Evolutionary conservation across 2,329 filamentous ascomycete species (phyloP), one percentile per base, ranked within the genome.

Genomic region (Zymoseptoria ardabiliae): DNA sequence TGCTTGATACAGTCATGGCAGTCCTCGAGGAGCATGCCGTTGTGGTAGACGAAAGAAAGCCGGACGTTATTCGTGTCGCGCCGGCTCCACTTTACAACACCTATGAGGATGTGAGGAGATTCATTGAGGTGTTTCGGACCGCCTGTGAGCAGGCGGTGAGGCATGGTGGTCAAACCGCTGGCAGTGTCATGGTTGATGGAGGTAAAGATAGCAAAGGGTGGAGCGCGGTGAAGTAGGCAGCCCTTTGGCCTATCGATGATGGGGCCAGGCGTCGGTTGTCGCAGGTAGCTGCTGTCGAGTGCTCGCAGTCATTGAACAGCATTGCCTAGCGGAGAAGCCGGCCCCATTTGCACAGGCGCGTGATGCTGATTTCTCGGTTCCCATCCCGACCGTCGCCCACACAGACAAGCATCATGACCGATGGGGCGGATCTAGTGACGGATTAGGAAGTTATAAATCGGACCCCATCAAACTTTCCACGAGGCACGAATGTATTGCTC

Each of bases 31-130:
- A 83, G 11, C 81, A 83, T 1, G 89, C 87, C 1, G 85, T 94
- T 2, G 82, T 95, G 0, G 85, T 89, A 45, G 91, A 96, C 71
- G 89, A 94, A 79, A 80, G 91, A 60, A 90, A 89, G 72, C 91
- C 92, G 1, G 86, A 92, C 70, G 91, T 96, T 17, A 86, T 96
- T 55, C 80, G 91, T 1, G 85, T 95, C 1, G 90, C 91, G 1
- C 91, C 92, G 1, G 87, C 89, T 50, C 91, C 91, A 8, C 73
- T 96, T 65, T 96, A 96, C 75, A 93, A 93, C 69, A 85, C 82
- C 0, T 95, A 89, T 71, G 79, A 80, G 60, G 91, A 96, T 67
- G 85, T 91, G 6, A 85, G 76, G 76, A 72, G 74, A 17, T 90
- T 90, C 69, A 79, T 77, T 55, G 72, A 74, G 30, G 74, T 83